Percentiles rank a stretch among this genome's conserved stretches.
phyloP scores from a whole-genome alignment of 208 protist genomes.

The Endotrypanum monterogeii region DNA sequence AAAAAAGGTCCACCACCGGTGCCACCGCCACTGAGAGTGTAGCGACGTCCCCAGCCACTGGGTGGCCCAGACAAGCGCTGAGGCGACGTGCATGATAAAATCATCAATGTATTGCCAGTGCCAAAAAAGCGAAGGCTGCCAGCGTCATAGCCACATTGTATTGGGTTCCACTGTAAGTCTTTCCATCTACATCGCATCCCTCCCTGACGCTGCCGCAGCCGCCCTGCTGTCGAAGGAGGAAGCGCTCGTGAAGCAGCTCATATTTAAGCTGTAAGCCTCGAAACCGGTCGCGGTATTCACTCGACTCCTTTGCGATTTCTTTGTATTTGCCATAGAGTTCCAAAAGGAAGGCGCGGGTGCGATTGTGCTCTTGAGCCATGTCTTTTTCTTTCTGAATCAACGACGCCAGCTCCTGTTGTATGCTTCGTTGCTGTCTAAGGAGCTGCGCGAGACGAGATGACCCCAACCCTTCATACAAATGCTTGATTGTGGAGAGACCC shows the following conservation, averaged over 20 bases:
- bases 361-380: constrained; percentile 10
- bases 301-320: neutral
- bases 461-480: constrained; percentile 3
- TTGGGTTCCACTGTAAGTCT: neutral
- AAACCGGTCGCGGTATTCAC: constrained; percentile 4
- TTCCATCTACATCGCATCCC: neutral
- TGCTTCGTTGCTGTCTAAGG: constrained; percentile 12
- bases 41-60: neutral
- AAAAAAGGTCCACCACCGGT: neutral
- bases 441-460: constrained; percentile 6
- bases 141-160: neutral
- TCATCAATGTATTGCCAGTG: neutral
- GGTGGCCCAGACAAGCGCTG: neutral
- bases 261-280: neutral
- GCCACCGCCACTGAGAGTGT: constrained; percentile 1
- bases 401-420: constrained; percentile 9
- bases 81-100: neutral
- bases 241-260: constrained; percentile 8
- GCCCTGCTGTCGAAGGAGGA: constrained; percentile 5
- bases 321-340: constrained; percentile 8
- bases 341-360: constrained; percentile 2
- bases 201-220: neutral
- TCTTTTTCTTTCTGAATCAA: constrained; percentile 2
- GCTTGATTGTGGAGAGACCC: neutral
- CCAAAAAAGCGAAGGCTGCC: neutral